phyloP scores from a whole-genome alignment of 2,329 filamentous ascomycete species.

The Westerdykella aurantiaca region DNA sequence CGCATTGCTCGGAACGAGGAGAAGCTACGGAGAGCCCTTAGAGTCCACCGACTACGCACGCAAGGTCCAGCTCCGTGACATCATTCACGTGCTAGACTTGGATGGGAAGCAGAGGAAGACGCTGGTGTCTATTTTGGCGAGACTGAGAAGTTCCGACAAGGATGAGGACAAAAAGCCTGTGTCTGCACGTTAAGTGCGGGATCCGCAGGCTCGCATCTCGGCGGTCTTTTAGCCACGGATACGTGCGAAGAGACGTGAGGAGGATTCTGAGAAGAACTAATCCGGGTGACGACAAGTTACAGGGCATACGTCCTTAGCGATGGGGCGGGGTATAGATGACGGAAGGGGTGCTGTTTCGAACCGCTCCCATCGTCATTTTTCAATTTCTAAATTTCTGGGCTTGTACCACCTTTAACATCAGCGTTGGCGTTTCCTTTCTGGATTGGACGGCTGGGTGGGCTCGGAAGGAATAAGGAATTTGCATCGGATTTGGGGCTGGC shows the following conservation, averaged over 20 bases:
- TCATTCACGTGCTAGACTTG: slow-evolving; percentile 70
- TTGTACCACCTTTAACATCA: not conserved
- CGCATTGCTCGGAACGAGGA: slow-evolving; percentile 52
- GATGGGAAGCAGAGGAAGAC: slow-evolving; percentile 64
- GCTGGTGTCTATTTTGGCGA: slow-evolving; percentile 24
- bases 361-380: not conserved
- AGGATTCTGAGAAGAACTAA: not conserved
- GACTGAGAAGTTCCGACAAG: slow-evolving; percentile 26
- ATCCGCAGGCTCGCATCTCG: not conserved
- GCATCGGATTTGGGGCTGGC: not conserved
- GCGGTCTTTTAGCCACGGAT: not conserved
- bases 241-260: not conserved
- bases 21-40: slow-evolving; percentile 65
- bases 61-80: slow-evolving; percentile 78
- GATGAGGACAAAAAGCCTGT: slow-evolving; percentile 10
- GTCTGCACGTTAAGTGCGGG: not conserved
- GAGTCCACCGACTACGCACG: slow-evolving; percentile 72
- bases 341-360: no score
- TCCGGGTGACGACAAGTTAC: not conserved
- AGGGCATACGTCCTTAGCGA: no score
- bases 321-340: no score
- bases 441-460: not conserved
- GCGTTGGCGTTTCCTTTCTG: not conserved
- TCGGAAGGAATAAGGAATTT: not conserved
- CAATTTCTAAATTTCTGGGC: not conserved